A percentile compares a stretch with the other conserved stretches of the same genome.
These are phyloP conservation scores for Thielaviopsis populi DNA, from an alignment of 2,329 filamentous ascomycete species.

Conservation along the genomic window DNA sequence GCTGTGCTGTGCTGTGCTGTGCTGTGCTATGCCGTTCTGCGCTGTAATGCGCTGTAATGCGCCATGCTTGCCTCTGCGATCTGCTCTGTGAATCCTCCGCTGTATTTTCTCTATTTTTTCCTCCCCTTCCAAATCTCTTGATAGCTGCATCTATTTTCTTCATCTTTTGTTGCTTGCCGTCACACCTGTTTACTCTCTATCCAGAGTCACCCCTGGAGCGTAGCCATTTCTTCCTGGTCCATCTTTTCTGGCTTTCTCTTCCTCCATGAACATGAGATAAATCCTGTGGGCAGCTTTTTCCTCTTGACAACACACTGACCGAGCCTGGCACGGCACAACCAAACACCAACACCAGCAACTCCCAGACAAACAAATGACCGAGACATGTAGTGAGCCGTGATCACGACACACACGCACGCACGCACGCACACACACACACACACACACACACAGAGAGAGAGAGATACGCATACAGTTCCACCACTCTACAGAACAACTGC, in stretches of 20 bases:
- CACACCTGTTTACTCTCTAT: background rate
- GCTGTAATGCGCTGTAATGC: too few relatives aligned
- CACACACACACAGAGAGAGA: too few relatives aligned
- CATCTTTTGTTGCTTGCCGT: background rate
- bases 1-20: background rate
- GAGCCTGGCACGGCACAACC: background rate
- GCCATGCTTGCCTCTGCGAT: background rate
- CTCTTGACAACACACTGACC: background rate
- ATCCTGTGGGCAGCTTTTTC: background rate
- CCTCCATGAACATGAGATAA: background rate
- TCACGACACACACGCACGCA: background rate
- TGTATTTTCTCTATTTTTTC: background rate
- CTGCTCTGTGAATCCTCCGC: background rate
- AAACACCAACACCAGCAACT: background rate
- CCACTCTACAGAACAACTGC: too few relatives aligned
- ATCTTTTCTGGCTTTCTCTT: background rate
- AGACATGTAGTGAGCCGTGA: slow-evolving; percentile 1
- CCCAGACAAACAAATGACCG: background rate
- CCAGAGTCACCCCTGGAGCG: background rate
- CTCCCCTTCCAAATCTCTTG: background rate
- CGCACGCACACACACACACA: background rate
- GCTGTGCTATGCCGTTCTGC: too few relatives aligned
- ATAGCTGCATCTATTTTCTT: background rate
- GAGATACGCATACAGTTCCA: too few relatives aligned
- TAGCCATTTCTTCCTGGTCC: background rate